Percentiles rank a stretch among this genome's conserved stretches.
phyloP scores from a whole-genome alignment of 345 rosid species.

The Melaleuca quinquenervia region DNA sequence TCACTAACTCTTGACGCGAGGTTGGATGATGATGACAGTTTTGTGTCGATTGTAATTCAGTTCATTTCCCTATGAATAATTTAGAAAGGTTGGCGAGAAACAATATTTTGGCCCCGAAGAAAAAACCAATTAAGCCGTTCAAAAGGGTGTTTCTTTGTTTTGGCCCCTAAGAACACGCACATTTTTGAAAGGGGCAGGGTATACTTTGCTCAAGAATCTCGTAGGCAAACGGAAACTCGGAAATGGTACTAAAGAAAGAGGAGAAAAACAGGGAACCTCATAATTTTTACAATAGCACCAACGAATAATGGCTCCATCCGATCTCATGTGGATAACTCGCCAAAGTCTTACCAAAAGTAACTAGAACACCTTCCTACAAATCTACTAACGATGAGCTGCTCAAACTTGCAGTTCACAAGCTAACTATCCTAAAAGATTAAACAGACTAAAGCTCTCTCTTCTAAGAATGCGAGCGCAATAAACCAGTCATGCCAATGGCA shows the following conservation, averaged over 20 bases:
- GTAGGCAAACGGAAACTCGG: neutral
- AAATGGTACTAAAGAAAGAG: neutral
- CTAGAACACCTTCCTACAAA: neutral
- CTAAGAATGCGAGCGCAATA: neutral
- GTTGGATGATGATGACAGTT: neutral
- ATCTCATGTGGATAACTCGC: neutral
- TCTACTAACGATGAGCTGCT: neutral
- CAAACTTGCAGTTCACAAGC: neutral
- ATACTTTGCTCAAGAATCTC: neutral
- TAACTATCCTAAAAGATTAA: neutral
- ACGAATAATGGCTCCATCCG: neutral
- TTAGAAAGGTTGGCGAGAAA: neutral
- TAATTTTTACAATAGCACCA: neutral
- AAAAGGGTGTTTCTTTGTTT: neutral
- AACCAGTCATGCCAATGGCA: neutral
- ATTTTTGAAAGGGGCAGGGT: neutral
- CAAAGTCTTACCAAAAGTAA: neutral
- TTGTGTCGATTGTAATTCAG: neutral
- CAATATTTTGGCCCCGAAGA: neutral
- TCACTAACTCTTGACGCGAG: neutral
- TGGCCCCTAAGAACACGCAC: neutral
- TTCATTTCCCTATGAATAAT: neutral
- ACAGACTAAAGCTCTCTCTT: neutral
- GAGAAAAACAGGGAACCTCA: neutral
- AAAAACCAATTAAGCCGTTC: neutral